phyloP scores from a whole-genome alignment of 1,284 basidiomycete species.

The Inonotus hispidus region DNA sequence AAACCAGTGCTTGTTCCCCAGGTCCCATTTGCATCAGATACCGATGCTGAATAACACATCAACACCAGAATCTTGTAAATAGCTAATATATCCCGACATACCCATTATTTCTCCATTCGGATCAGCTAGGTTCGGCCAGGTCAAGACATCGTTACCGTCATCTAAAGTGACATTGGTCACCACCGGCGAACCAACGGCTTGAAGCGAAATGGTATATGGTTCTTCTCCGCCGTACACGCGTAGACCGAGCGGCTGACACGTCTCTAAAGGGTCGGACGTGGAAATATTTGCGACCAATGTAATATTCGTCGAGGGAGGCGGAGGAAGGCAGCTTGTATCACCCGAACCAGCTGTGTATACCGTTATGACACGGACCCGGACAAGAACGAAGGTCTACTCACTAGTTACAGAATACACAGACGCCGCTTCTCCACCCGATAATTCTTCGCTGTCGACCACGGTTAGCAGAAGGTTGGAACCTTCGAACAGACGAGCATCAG shows the following conservation, averaged over 20 bases:
- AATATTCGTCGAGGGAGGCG: constrained; percentile 25
- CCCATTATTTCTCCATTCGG: constrained; percentile 37
- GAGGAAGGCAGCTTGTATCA: constrained; percentile 9
- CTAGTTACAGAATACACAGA: constrained; percentile 32
- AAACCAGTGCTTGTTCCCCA: constrained; percentile 17
- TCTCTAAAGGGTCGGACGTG: constrained; percentile 28
- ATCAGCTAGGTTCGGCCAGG: constrained; percentile 43
- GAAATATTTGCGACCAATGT: constrained; percentile 40
- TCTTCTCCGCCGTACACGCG: constrained; percentile 39
- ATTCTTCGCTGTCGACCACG: constrained; percentile 40
- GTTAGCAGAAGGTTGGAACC: constrained; percentile 38
- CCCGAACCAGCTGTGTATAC: constrained; percentile 1
- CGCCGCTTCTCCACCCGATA: constrained; percentile 36
- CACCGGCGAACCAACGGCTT: constrained; percentile 33
- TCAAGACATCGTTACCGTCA: constrained; percentile 36
- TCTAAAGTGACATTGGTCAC: constrained; percentile 42
- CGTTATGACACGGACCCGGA: not conserved
- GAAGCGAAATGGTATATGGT: constrained; percentile 44
- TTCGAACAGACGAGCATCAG: constrained; percentile 22
- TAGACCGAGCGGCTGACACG: constrained; percentile 45
- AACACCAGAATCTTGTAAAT: not conserved
- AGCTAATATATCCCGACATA: constrained; percentile 25
- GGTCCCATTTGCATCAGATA: constrained; percentile 13
- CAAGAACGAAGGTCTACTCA: constrained; percentile 22
- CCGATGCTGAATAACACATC: constrained; percentile 7